Evolutionary conservation across 208 protist species (phyloP), one percentile per base, ranked within the genome.

Genomic region (Trypanosoma conorhini): DNA sequence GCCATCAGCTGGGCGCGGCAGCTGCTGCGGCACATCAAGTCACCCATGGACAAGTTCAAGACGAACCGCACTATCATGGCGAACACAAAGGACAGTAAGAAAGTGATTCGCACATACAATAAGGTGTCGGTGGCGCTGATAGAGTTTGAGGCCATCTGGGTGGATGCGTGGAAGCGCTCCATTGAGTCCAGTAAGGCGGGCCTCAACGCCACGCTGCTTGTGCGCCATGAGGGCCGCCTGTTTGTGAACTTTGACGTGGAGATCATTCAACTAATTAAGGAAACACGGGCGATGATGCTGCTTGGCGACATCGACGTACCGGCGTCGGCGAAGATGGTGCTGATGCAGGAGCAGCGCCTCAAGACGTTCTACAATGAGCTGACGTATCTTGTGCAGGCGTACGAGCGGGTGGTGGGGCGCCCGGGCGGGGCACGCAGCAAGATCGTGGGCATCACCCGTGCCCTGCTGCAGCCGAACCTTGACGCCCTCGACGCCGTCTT

Each of bases 171-270:
- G 97, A 94, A 87, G 74, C 85, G 98, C 54, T 96, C 87, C 3
- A 96, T 98, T 70, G 96, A 98, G 63, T 88, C 86, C 30, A 96
- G 96, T 72, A 96, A 96, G 70, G 81, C 82, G 5, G 95, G 94
- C n/a, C 88, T 99, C 58, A 94, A 98, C 67, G 96, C 97, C 31
- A 98, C 97, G 22, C 84, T 99, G 68, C 80, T 99, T 8, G 93
- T 99, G 21, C 89, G 94, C 31, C 92, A 96, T 70, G 88, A 98
- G 52, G 93, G 91, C n/a, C 85, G 93, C 33, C 86, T 99, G 7
- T 98, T 92, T 81, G 98, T 99, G 46, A 99, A 99, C 94, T 99
- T 99, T 80, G 98, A 99, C 84, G 83, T 82, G 50, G 92, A 97
- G 63, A 96, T 99, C 38, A 83, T 98, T 50, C 93, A 98, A 84